Base-by-base conservation (phyloP, 176 grass and related monocot species). In the Aegilops longissima region DNA sequence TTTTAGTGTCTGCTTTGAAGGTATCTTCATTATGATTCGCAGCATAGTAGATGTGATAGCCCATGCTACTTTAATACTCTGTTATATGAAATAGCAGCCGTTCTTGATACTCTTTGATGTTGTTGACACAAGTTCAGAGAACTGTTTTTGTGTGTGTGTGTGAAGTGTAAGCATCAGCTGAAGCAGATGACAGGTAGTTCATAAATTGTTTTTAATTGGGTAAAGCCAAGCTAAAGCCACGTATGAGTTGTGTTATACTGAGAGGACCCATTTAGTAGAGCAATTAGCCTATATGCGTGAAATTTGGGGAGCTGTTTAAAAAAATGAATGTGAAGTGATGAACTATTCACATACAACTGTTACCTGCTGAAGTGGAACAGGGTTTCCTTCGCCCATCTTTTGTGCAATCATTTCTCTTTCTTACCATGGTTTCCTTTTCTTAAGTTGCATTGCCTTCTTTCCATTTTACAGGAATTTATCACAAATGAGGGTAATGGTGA, bases 1-100 rank as follows among this genome's bases (percentile, higher is more conserved):
- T 98, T 89, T 92, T 98, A 93, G 93, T 98, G 39, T 86, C 96
- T 89, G 96, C 96, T 87, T 94, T 96, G 67, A 98, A 98, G 96
- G 96, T 98, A 86, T 71, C 30, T 85, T 27, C 38, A 65, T 66
- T 73, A 13, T 85, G 25, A 62, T 88, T 80, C 16, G 21, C 21
- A 45, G 27, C 44, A 18, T 83, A 44, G 3, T 34, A 5, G 18
- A 42, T 64, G 12, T 67, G 21, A 63, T 86, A 71, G 52, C 18
- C 1, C 67, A 6, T 81, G 44, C 23, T 51, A 20, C 30, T 12
- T 72, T 24, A 54, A 29, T 36, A 18, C 33, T 82, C 11, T 34
- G 38, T 61, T 61, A 45, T 68, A 4, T 69, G 42, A 44, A 11
- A 18, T 79, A n/a, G 27, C 34, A 61, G 31, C 12, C 9, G 5